These are phyloP conservation scores for Salix suchowensis DNA, from an alignment of 345 rosid species.

Conservation along the genomic window DNA sequence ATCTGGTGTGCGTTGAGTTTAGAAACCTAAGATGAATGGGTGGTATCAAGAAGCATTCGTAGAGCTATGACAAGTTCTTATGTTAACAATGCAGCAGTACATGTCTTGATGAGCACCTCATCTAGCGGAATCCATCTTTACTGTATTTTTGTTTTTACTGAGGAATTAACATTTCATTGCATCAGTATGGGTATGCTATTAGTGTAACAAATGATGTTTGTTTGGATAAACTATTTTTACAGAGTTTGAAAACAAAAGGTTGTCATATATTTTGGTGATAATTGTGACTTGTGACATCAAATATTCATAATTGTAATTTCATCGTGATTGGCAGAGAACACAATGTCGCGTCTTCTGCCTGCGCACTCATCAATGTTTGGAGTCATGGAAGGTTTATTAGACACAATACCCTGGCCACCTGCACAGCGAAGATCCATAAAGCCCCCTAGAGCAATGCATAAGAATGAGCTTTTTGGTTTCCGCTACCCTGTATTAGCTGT, in stretches of 20 bases:
- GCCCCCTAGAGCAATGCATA: constrained; percentile 20
- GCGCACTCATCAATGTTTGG: constrained; percentile 12
- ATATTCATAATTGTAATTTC: background rate
- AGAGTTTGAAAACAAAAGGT: background rate
- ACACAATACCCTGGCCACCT: background rate
- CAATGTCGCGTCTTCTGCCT: background rate
- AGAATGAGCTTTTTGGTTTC: constrained; percentile 41
- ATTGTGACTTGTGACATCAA: background rate
- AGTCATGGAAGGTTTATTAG: background rate
- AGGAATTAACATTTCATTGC: background rate
- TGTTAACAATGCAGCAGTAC: background rate
- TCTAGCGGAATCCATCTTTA: background rate
- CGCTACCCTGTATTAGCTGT: constrained; percentile 38
- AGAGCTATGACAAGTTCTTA: no score
- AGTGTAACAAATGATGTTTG: background rate
- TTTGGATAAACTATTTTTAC: background rate
- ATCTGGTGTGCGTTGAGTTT: no score
- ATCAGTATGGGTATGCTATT: background rate
- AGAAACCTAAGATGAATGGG: no score
- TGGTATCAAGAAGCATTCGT: no score
- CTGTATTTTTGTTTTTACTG: background rate
- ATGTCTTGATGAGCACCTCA: background rate
- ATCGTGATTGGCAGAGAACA: constrained; percentile 12
- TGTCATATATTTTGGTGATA: background rate
- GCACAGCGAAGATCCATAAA: background rate